Percentiles rank a stretch among this genome's conserved stretches.
phyloP scores from a whole-genome alignment of 2,329 filamentous ascomycete genomes.

The Myriosclerotinia curreyana region DNA sequence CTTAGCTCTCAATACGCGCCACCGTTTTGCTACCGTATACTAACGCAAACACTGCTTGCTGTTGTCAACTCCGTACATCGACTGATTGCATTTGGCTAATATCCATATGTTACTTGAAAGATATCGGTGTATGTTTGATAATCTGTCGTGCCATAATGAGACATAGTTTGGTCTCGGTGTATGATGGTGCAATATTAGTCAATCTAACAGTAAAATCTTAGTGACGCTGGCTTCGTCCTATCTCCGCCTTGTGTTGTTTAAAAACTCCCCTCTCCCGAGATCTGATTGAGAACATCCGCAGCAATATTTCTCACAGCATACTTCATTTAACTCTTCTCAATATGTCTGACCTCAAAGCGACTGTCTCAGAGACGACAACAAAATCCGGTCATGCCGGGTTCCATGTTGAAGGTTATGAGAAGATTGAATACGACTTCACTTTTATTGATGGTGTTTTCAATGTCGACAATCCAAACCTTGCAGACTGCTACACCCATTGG shows the following conservation, averaged over 20 bases:
- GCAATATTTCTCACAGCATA: neutral
- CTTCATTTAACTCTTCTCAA: slow-evolving; percentile 26
- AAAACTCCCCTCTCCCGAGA: slow-evolving; percentile 1
- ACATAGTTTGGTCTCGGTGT: slow-evolving; percentile 6
- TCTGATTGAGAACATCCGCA: neutral
- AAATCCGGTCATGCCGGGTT: slow-evolving; percentile 49
- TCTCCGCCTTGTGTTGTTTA: slow-evolving; percentile 2
- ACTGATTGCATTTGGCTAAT: slow-evolving; percentile 15
- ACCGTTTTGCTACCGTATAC: too few relatives aligned
- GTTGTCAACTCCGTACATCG: too few relatives aligned
- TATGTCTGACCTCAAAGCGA: slow-evolving; percentile 70
- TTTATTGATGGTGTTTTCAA: slow-evolving; percentile 70
- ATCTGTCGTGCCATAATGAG: slow-evolving; percentile 9
- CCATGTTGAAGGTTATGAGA: slow-evolving; percentile 70
- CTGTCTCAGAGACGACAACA: slow-evolving; percentile 58
- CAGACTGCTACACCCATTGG: slow-evolving; percentile 64
- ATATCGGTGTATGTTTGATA: slow-evolving; percentile 5
- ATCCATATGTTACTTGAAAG: slow-evolving; percentile 12
- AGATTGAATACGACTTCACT: slow-evolving; percentile 72
- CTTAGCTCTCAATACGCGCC: too few relatives aligned
- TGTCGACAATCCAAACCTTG: slow-evolving; percentile 56
- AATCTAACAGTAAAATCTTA: slow-evolving; percentile 10
- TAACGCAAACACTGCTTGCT: too few relatives aligned
- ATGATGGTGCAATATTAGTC: slow-evolving; percentile 10
- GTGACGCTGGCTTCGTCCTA: neutral